Base-by-base conservation (phyloP, 306 rosid genomes). In the Amphicarpaea edgeworthii region DNA sequence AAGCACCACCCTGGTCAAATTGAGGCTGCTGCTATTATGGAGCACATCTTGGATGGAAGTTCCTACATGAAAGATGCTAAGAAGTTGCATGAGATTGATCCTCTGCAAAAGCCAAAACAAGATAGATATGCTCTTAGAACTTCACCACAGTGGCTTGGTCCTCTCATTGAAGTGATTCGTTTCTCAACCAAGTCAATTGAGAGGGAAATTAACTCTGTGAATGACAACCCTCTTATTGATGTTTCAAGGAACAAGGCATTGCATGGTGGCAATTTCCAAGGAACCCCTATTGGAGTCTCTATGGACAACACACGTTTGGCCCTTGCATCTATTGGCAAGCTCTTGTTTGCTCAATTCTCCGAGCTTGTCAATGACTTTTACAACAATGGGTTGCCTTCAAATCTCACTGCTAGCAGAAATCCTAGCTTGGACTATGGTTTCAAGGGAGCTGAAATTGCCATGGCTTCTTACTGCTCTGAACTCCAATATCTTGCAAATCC, bases 71-170 rank as follows among this genome's bases (percentile, higher is more conserved):
- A 91, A 78, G 91, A 79, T 1, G 96, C 96, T 0, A 75, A 91
- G 72, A 88, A 89, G 63, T 55, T 93, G 46, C 98, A 93, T 0
- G 96, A 93, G 82, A 85, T 43, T 0, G 98, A 93, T 59, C 96
- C 98, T 0, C 60, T 93, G 15, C 98, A 88, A 54, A 93, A 93
- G 79, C 98, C 98, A 0, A 93, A 89, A n/a, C 93, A 89, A 69
- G 98, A 93, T 17, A 86, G 98, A 2, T 93, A 91, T 8, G 98
- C 98, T 0, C 96, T 93, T 10, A 79, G 97, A 77, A 93, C 98
- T 15, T 93, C 98, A 0, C 98, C 98, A 0, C 98, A 93, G n/a
- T 93, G 98, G 98, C 92, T 93, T 17, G 98, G 98, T 26, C 98
- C 98, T 12, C 77, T 80, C 1, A 78, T 93, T 53, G 98, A 93